A percentile compares a stretch with the other conserved stretches of the same genome.
These are phyloP conservation scores for Ilex paraguariensis DNA, from an alignment of 305 asterid genomes.

Conservation along the genomic window DNA sequence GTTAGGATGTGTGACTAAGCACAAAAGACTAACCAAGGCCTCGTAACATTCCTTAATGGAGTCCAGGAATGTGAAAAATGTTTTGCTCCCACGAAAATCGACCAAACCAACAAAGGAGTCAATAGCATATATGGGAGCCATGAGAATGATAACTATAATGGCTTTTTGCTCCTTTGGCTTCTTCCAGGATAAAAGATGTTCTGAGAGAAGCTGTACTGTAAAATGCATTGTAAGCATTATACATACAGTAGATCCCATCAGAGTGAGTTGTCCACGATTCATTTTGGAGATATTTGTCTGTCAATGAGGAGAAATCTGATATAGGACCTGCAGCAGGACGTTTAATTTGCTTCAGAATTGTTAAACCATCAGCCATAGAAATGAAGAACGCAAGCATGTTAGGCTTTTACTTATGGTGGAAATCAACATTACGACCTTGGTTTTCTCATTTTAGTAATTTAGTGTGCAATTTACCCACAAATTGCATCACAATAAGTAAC, in stretches of 20 bases:
- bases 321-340: too few species aligned
- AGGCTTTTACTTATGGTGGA: too few species aligned
- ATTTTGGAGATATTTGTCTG: constrained; percentile 24
- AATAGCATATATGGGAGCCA: constrained; percentile 92
- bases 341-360: too few species aligned
- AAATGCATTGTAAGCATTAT: constrained; percentile 76
- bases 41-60: constrained; percentile 95
- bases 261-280: constrained; percentile 64
- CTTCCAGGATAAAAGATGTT: constrained; percentile 80
- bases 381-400: too few species aligned
- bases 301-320: neutral
- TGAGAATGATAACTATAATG: constrained; percentile 71
- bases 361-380: too few species aligned
- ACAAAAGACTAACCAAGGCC: constrained; percentile 63
- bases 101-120: constrained; percentile 79
- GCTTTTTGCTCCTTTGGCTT: constrained; percentile 98
- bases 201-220: constrained; percentile 72
- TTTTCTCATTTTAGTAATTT: too few species aligned
- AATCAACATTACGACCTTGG: too few species aligned
- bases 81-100: constrained; percentile 75
- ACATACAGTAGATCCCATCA: constrained; percentile 67
- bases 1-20: neutral
- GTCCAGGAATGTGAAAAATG: constrained; percentile 94
- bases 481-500: too few species aligned
- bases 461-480: too few species aligned